Evolutionary conservation across 805 yeast species (phyloP), one percentile per base, ranked within the genome.

Genomic region (Ogataea dorogensis): DNA sequence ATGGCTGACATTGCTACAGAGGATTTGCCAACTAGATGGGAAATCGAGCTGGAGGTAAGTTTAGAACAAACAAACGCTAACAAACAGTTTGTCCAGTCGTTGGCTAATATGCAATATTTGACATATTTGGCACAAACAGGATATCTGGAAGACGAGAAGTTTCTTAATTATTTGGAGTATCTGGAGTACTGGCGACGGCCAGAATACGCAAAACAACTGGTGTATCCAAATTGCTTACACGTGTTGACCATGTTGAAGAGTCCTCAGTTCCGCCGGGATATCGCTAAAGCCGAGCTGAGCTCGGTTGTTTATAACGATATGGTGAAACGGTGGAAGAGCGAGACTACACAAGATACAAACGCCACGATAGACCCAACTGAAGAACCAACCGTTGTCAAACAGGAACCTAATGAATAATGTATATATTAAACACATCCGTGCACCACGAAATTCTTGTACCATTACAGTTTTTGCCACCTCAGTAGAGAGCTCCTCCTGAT

Each of bases 141-240:
- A 39, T 79, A 79, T 53, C 66, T 89, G 9, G 81, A 82, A 49
- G 81, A 84, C 51, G 78, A 73, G 18, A 72, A 73, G 33, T 89
- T 91, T 49, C 65, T 87, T 20, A 75, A 77, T 42, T 91, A 91
- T 54, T 64, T 91, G 43, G 71, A 79, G 17, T 91, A 91, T 55
- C 67, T 91, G 33, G 86, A 81, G 54, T 88, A 91, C 67, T 89
- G 97, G 97, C 68, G 81, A 37, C 53, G 69, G 31, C 88, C 88
- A 2, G 70, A 79, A 45, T 81, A 81, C 55, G 75, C 86, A 24
- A 75, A 70, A 61, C 85, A 68, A 62, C 67, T 78, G 47, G 93
- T 82, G 54, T 75, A 86, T 53, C 98, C 98, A 3, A 86, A 91
- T 58, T 83, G 96, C 56, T 68, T 91, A 11, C 93, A 86, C 53